Base-by-base conservation (phyloP, 257 asterid genomes). In the Salvia splendens region DNA sequence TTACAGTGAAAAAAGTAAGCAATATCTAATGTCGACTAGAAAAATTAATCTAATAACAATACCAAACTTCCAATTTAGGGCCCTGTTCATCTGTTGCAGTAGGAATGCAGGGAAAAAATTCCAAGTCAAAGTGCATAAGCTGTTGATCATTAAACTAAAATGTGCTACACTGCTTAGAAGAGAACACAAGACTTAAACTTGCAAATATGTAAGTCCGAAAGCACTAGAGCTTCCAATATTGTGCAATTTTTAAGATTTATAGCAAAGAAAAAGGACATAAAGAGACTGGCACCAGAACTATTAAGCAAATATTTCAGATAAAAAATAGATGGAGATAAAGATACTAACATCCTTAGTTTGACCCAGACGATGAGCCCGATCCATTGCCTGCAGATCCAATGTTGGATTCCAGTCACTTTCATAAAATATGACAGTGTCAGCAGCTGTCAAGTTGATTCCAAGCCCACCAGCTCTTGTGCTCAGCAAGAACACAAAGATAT, bases 361-460 rank as follows among this genome's bases (percentile, higher is more conserved):
- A 49, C 99, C 99, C 62, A 93, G 84, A 67, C 99, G 90, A 77
- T 93, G 99, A 59, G 97, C 97, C 81, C 99, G 84, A 71, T 93
- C 99, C 97, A 90, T 90, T 33, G 99, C 99, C 78, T 93, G 99
- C 33, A 90, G 80, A 84, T 93, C 99, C 78, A 93, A 74, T 60
- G 99, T 90, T 11, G 99, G 99, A 75, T 93, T 93, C 99, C 99
- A 93, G 82, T 93, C 99, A 76, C 97, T 93, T 79, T 93, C 99
- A 69, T 93, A 93, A 70, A 93, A 93, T 79, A 93, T 93, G 74
- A 93, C 99, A 2, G 99, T 90, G 75, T 93, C 97, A 15, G 97
- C 99, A 43, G 96, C 97, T 2, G 97, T 91, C 85, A 93, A 83
- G 83, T 93, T 93, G 78, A 93, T 93, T 59, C 99, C 99, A 79